A percentile compares a stretch with the other conserved stretches of the same genome.
phyloP scores from a whole-genome alignment of 2,329 filamentous ascomycete genomes.

The Monilinia polystroma region DNA sequence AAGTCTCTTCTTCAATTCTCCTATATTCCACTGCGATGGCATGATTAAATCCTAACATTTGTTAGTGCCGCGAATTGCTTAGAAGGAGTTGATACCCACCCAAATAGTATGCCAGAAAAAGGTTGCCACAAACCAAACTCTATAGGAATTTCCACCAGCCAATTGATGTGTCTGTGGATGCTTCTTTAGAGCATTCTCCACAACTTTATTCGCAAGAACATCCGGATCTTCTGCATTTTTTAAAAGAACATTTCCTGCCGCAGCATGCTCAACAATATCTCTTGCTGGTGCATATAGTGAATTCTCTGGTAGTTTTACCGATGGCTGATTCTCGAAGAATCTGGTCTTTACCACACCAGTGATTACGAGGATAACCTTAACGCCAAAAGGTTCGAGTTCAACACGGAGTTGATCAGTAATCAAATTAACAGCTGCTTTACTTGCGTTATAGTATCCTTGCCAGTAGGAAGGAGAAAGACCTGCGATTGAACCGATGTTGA shows the following conservation, averaged over 20 bases:
- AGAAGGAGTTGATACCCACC: conserved; percentile 21
- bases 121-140: conserved; percentile 29
- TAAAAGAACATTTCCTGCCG: conserved; percentile 20
- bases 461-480: conserved; percentile 26
- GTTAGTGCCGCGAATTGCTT: not conserved
- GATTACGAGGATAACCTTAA: conserved; percentile 31
- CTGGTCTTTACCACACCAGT: conserved; percentile 31
- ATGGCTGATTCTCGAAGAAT: conserved; percentile 31
- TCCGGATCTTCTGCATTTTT: conserved; percentile 24
- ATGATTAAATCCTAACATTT: conserved; percentile 21
- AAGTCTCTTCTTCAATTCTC: conserved; percentile 22
- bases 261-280: conserved; percentile 27
- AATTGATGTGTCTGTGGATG: conserved; percentile 30
- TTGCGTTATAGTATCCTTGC: conserved; percentile 34
- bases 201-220: conserved; percentile 30
- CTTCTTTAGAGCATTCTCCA: conserved; percentile 31
- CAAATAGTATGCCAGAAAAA: conserved; percentile 28
- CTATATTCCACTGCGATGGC: conserved; percentile 2
- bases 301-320: conserved; percentile 25
- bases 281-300: conserved; percentile 31
- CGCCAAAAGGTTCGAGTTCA: conserved; percentile 31
- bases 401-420: conserved; percentile 29
- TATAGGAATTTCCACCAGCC: conserved; percentile 26
- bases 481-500: conserved; percentile 46
- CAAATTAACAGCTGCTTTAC: conserved; percentile 30